Evolutionary conservation across 2,329 filamentous ascomycete genomes (phyloP).

Genomic region (Geosmithia putterillii): DNA sequence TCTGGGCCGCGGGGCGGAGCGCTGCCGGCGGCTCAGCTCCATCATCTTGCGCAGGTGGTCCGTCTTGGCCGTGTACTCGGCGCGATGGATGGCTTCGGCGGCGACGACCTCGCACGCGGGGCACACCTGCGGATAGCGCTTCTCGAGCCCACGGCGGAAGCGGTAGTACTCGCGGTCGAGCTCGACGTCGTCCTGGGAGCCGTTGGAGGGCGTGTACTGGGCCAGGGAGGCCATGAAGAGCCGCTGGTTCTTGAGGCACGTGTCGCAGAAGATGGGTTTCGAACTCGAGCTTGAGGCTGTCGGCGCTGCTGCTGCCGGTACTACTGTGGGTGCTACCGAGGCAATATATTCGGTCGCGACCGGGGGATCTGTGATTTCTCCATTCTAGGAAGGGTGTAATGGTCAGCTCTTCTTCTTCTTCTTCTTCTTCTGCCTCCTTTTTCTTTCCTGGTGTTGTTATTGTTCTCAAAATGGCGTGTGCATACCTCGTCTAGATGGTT

Average conservation of each 20-base stretch:
- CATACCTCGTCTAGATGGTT: constrained; percentile 80
- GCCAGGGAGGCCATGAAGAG: constrained; percentile 65
- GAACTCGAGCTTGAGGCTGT: constrained; percentile 11
- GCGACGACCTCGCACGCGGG: constrained; percentile 66
- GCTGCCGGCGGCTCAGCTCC: constrained; percentile 42
- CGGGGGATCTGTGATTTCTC: constrained; percentile 82
- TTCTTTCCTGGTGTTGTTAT: no score
- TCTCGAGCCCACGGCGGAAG: constrained; percentile 63
- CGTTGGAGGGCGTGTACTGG: constrained; percentile 61
- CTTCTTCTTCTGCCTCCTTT: no score
- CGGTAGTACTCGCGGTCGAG: constrained; percentile 57
- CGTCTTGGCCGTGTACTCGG: constrained; percentile 73
- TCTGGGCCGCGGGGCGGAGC: constrained; percentile 7
- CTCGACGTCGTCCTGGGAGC: constrained; percentile 44
- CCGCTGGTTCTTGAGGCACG: constrained; percentile 81
- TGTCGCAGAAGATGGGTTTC: constrained; percentile 51
- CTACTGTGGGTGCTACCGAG: constrained; percentile 17
- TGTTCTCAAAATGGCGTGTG: no score
- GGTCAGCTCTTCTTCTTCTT: no score
- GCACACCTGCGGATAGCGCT: constrained; percentile 83
- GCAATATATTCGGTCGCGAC: constrained; percentile 35
- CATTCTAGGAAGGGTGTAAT: no score
- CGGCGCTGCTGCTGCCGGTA: constrained; percentile 30
- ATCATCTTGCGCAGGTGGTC: constrained; percentile 67
- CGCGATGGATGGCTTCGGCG: constrained; percentile 52